These are phyloP conservation scores for Exophiala bonariae DNA, from an alignment of 2,329 filamentous ascomycete species.

Conservation along the genomic window DNA sequence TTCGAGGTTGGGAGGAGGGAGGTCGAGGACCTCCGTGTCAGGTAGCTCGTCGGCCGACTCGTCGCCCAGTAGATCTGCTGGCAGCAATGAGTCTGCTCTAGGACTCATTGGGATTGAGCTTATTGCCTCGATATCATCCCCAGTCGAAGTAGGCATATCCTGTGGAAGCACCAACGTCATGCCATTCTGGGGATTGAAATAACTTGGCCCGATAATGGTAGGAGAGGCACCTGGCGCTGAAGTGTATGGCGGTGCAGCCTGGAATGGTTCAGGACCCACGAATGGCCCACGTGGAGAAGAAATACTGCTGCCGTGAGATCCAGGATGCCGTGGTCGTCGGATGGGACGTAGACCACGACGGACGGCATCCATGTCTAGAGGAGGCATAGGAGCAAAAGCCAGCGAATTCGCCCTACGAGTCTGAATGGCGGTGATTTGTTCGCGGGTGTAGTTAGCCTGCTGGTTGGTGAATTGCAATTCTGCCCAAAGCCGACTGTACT, in stretches of 20 bases:
- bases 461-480: conserved; percentile 24
- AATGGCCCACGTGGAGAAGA: conserved; percentile 45
- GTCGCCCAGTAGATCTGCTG: conserved; percentile 61
- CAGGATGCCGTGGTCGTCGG: conserved; percentile 44
- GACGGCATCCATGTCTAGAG: conserved; percentile 43
- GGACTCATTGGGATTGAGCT: conserved; percentile 65
- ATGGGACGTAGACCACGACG: conserved; percentile 39
- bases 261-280: conserved; percentile 38
- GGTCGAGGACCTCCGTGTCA: conserved; percentile 30
- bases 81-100: conserved; percentile 60
- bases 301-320: conserved; percentile 48
- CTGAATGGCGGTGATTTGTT: conserved; percentile 32
- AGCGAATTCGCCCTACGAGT: conserved; percentile 41
- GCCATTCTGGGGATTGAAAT: conserved; percentile 64
- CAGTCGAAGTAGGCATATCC: conserved; percentile 34
- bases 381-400: conserved; percentile 40
- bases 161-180: conserved; percentile 54
- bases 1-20: conserved; percentile 9
- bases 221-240: conserved; percentile 56
- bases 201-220: conserved; percentile 49
- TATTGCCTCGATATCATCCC: conserved; percentile 53
- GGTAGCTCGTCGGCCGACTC: conserved; percentile 38
- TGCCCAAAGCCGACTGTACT: conserved; percentile 38
- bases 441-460: conserved; percentile 24
- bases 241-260: conserved; percentile 41